Percentiles rank a stretch among this genome's conserved stretches.
phyloP scores from a whole-genome alignment of 768 basidiomycete genomes.

The Termitomyces sp. region DNA sequence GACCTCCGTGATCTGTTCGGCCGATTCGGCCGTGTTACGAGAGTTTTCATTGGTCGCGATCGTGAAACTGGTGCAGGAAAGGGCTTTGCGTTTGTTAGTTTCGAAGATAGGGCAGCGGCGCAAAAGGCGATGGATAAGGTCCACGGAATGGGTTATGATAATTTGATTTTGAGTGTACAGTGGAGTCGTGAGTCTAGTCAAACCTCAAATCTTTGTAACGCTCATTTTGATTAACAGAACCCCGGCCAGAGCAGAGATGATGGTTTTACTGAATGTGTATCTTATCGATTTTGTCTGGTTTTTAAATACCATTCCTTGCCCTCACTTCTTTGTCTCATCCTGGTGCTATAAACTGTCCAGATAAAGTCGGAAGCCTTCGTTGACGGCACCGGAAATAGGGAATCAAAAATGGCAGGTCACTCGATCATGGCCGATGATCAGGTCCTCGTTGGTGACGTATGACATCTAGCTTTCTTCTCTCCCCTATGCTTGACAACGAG shows the following conservation, averaged over 20 bases:
- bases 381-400: too few species aligned
- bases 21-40: conserved; percentile 75
- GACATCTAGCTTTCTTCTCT: neutral
- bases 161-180: conserved; percentile 69
- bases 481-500: conserved; percentile 26
- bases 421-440: neutral
- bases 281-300: neutral
- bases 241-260: conserved; percentile 23
- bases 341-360: neutral
- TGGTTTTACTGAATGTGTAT: neutral
- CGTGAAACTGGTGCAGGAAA: conserved; percentile 92
- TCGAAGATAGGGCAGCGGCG: conserved; percentile 75
- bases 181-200: conserved; percentile 52
- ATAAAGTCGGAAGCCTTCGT: too few species aligned
- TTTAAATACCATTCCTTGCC: neutral
- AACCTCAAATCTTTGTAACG: neutral
- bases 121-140: conserved; percentile 90
- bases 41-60: conserved; percentile 94
- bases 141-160: conserved; percentile 89
- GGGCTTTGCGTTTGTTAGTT: conserved; percentile 97
- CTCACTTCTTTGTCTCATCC: neutral
- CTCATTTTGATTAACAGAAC: conserved; percentile 18
- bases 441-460: neutral
- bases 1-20: conserved; percentile 92
- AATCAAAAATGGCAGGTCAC: neutral